Percentiles rank a stretch among this genome's conserved stretches.
phyloP scores from a whole-genome alignment of 2,329 filamentous ascomycete species.

The Colletotrichum neosansevieriae region DNA sequence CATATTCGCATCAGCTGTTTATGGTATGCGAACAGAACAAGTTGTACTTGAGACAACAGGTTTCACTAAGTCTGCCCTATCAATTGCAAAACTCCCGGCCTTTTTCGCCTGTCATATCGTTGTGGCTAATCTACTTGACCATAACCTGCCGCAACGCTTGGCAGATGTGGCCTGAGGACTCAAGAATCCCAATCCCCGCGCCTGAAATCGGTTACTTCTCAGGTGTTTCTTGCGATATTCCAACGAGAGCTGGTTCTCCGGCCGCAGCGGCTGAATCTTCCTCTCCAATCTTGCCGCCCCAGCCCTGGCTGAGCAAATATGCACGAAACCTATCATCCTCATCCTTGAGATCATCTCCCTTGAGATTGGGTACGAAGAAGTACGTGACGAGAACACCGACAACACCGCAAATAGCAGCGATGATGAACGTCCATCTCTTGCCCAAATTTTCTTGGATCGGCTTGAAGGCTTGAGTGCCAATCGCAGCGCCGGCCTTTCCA shows the following conservation, averaged over 20 bases:
- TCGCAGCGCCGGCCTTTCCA: constrained; percentile 63
- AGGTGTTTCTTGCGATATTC: background rate
- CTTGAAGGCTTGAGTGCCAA: constrained; percentile 64
- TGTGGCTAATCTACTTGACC: no score
- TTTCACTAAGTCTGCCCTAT: no score
- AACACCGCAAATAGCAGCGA: constrained; percentile 63
- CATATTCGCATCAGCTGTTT: constrained; percentile 2
- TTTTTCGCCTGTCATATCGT: no score
- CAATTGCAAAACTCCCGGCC: no score
- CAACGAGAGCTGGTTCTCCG: background rate
- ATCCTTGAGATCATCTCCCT: constrained; percentile 56
- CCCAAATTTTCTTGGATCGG: constrained; percentile 59
- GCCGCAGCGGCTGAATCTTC: constrained; percentile 30
- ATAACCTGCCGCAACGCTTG: constrained; percentile 1
- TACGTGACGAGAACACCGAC: constrained; percentile 60
- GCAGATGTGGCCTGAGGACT: no score
- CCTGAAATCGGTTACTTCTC: background rate
- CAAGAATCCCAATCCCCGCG: background rate
- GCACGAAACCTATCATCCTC: constrained; percentile 58
- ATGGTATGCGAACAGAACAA: no score
- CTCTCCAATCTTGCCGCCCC: constrained; percentile 58
- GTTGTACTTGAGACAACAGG: no score
- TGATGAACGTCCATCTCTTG: constrained; percentile 64
- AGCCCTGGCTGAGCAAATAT: constrained; percentile 58
- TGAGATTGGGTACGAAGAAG: constrained; percentile 60